Evolutionary conservation across 805 yeast genomes (phyloP).

Genomic region (Spathaspora sp.): DNA sequence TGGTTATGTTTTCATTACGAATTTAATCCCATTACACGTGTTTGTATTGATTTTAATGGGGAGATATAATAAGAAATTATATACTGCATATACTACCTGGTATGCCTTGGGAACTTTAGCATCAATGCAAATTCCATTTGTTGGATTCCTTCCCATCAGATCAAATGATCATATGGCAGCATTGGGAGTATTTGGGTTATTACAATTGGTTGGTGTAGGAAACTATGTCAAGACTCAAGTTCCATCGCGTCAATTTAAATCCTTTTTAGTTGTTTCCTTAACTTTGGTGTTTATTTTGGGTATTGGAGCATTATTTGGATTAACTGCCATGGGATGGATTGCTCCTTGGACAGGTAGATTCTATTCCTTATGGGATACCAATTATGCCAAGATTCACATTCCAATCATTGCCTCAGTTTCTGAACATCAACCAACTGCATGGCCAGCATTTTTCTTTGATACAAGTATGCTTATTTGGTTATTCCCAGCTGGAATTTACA

Average conservation of each 20-base stretch:
- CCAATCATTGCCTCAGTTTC: slow-evolving; percentile 98
- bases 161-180: slow-evolving; percentile 99
- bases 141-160: slow-evolving; percentile 93
- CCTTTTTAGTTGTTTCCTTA: slow-evolving; percentile 61
- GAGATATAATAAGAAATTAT: slow-evolving; percentile 76
- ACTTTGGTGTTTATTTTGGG: slow-evolving; percentile 58
- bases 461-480: slow-evolving; percentile 91
- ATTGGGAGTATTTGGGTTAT: slow-evolving; percentile 91
- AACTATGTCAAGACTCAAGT: slow-evolving; percentile 74
- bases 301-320: slow-evolving; percentile 63
- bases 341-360: slow-evolving; percentile 99
- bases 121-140: slow-evolving; percentile 99
- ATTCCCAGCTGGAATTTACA: slow-evolving; percentile 95
- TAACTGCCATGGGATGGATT: slow-evolving; percentile 88
- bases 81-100: slow-evolving; percentile 95
- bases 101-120: slow-evolving; percentile 96
- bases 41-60: slow-evolving; percentile 92
- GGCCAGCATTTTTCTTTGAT: slow-evolving; percentile 98
- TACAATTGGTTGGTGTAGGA: slow-evolving; percentile 87
- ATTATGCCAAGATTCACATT: slow-evolving; percentile 94
- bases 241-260: slow-evolving; percentile 67
- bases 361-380: slow-evolving; percentile 97
- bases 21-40: slow-evolving; percentile 92
- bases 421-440: slow-evolving; percentile 99
- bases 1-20: slow-evolving; percentile 98